Conservation (phyloP, 1,284 basidiomycete species). For the Trametes pubescens region DNA sequence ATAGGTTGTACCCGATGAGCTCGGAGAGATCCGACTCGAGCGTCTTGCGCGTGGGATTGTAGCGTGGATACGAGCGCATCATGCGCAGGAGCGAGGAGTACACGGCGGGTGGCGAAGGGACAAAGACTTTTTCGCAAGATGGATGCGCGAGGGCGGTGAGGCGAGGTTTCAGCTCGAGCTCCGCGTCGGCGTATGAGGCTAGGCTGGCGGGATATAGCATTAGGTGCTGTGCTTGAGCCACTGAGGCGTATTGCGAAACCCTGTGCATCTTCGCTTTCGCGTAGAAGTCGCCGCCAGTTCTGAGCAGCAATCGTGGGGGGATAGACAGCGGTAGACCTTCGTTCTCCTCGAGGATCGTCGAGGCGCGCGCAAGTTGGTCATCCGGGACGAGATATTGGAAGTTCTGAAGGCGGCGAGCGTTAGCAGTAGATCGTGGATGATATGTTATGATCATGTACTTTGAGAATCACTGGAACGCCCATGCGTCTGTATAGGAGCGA, state of each 20-base stretch:
- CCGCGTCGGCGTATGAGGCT: conserved; percentile 32
- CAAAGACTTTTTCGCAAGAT: conserved; percentile 29
- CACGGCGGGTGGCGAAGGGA: conserved; percentile 39
- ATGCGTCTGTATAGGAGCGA: conserved; percentile 41
- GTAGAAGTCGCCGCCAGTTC: conserved; percentile 39
- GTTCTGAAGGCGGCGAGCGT: conserved; percentile 31
- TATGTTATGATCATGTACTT: conserved; percentile 23
- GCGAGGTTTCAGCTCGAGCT: conserved; percentile 32
- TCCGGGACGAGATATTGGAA: conserved; percentile 41
- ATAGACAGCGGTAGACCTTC: no score
- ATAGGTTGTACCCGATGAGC: no score
- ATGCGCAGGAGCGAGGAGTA: conserved; percentile 42
- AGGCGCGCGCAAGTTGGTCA: conserved; percentile 30
- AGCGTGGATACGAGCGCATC: conserved; percentile 36
- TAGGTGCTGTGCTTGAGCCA: conserved; percentile 33
- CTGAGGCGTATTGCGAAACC: conserved; percentile 31
- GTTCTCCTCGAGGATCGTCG: no score
- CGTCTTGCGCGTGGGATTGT: no score
- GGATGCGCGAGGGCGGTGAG: conserved; percentile 10
- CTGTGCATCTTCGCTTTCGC: conserved; percentile 37
- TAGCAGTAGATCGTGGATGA: neutral
- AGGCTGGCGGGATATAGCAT: conserved; percentile 41
- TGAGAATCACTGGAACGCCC: conserved; percentile 41
- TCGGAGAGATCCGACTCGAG: no score
- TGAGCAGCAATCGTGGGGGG: no score